These are phyloP conservation scores for Boletus coccyginus DNA, from an alignment of 768 basidiomycete species.

Conservation along the genomic window DNA sequence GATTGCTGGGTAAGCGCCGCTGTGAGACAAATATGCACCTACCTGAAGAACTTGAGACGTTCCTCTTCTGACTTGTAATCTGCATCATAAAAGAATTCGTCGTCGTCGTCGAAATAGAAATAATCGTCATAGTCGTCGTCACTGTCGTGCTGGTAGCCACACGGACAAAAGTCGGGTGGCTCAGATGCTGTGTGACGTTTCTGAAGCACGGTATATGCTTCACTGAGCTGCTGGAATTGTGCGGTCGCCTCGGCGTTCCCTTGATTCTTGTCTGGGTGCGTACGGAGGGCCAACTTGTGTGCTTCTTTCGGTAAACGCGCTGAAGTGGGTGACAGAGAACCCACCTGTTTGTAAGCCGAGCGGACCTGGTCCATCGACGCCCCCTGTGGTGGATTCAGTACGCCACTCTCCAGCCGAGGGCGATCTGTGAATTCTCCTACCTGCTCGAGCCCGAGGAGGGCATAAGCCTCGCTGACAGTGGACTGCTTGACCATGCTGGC, in stretches of 20 bases:
- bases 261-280: conserved; percentile 78
- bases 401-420: background rate
- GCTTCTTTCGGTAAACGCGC: background rate
- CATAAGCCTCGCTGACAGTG: conserved; percentile 37
- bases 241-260: conserved; percentile 62
- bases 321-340: conserved; percentile 6
- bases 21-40: background rate
- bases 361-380: conserved; percentile 63
- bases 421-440: conserved; percentile 29
- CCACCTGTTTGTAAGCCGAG: conserved; percentile 65
- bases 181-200: conserved; percentile 45
- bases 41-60: conserved; percentile 47
- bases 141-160: conserved; percentile 29
- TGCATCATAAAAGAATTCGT: conserved; percentile 29
- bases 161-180: conserved; percentile 14
- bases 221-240: conserved; percentile 66
- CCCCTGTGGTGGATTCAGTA: conserved; percentile 40
- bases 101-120: conserved; percentile 27
- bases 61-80: conserved; percentile 35
- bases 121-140: conserved; percentile 37
- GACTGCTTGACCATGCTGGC: conserved; percentile 36
- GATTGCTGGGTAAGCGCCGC: conserved; percentile 2
- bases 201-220: conserved; percentile 62
- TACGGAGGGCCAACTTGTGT: conserved; percentile 55
- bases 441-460: conserved; percentile 51